These are phyloP conservation scores for Gastrolobium villosum DNA, from an alignment of 306 rosid species.

Conservation along the genomic window DNA sequence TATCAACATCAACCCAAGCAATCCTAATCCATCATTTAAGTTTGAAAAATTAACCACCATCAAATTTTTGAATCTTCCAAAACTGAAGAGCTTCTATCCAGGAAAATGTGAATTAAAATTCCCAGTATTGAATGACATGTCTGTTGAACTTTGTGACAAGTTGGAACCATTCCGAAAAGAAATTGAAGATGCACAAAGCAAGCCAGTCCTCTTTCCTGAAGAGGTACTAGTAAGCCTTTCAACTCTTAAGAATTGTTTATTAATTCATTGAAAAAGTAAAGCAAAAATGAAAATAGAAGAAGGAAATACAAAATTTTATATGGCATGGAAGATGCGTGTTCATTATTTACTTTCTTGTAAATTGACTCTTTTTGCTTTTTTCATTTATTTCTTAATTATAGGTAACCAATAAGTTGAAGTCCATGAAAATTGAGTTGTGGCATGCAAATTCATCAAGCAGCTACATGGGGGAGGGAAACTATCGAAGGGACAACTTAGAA, in stretches of 20 bases:
- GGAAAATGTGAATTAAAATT: neutral
- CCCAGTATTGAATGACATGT: constrained; percentile 1
- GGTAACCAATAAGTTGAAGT: constrained; percentile 37
- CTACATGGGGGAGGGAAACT: constrained; percentile 12
- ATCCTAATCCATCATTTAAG: neutral
- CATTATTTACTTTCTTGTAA: neutral
- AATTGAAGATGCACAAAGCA: neutral
- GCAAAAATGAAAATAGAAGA: neutral
- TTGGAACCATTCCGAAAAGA: constrained; percentile 14
- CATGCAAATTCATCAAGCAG: constrained; percentile 3
- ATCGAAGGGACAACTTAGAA: constrained; percentile 23
- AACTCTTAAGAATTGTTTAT: neutral
- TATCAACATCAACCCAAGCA: neutral
- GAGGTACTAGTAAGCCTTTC: constrained; percentile 16
- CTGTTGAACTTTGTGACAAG: neutral
- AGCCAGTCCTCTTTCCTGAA: neutral
- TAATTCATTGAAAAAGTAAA: neutral
- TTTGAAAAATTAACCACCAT: constrained; percentile 27
- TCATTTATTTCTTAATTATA: neutral
- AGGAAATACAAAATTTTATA: neutral
- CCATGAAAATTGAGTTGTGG: neutral
- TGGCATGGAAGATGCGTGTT: too few species aligned
- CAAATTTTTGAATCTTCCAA: neutral
- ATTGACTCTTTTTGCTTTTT: too few species aligned
- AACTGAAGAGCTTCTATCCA: constrained; percentile 11